Base-by-base conservation (phyloP, 1,139 yeast genomes). In the Suhomyces chickasaworum region DNA sequence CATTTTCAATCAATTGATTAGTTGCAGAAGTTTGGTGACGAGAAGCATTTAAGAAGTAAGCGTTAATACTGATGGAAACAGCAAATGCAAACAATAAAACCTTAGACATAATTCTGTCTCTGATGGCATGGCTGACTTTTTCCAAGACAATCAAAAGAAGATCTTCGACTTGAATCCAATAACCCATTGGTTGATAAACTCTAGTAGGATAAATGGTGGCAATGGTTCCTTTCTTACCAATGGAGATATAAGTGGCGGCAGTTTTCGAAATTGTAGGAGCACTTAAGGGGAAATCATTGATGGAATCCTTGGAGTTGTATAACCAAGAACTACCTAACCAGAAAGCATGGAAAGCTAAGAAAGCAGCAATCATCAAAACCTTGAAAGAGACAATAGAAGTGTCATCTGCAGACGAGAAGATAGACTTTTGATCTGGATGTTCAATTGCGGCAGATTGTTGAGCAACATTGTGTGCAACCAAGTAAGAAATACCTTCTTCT, bases 401-500 rank as follows among this genome's bases (percentile, higher is more conserved):
- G 43, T 60, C 63, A 29, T 29, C 37, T 41, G 60, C 53, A 36
- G 65, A 56, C 34, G 57, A 55, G 48, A 69, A 68, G 25, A 64
- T 55, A 6, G 63, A 53, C n/a, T 57, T 61, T 36, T 64, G 65
- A 44, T 72, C 61, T 37, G 75, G 69, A 41, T 65, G 61, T 36
- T 71, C 76, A 42, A 73, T 65, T 34, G 75, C 78, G 21, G 91
- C 84, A 34, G 88, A 85, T 47, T 81, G 77, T 53, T 80, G 83
- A 20, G 77, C 78, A 37, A 74, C 68, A 38, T 93, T 64, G 17
- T 68, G 67, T 8, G 80, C 97, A 39, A 88, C 88, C 49, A 76
- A 71, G 45, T 83, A 83, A 39, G 89, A 79, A 35, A 93, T 81
- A 18, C 99, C 99, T 59, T 95, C 99, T 65, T 93, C 99, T 69